These are phyloP conservation scores for Lyophyllum semitale DNA, from an alignment of 768 basidiomycete species.

Conservation along the genomic window DNA sequence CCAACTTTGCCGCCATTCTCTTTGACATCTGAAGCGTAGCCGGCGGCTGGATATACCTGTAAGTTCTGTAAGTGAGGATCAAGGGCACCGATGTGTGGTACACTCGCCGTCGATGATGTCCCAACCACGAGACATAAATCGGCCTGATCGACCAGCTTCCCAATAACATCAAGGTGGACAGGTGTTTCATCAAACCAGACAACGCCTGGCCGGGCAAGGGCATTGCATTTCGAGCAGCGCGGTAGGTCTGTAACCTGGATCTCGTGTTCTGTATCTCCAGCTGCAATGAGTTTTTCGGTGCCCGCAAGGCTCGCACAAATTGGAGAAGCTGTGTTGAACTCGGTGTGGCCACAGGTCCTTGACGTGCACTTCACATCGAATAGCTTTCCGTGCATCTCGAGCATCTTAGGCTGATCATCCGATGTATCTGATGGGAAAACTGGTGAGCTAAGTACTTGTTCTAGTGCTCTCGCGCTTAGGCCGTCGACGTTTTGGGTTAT, in stretches of 20 bases:
- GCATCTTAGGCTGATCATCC: constrained; percentile 26
- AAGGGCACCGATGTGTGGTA: neutral
- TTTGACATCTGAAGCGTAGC: constrained; percentile 34
- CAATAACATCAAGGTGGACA: constrained; percentile 38
- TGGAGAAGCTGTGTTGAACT: constrained; percentile 42
- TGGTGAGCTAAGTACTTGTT: constrained; percentile 20
- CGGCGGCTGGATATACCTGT: constrained; percentile 48
- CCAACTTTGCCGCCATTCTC: constrained; percentile 40
- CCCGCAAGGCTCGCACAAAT: constrained; percentile 46
- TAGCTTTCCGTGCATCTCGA: constrained; percentile 67
- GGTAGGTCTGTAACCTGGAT: constrained; percentile 44
- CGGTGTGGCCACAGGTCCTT: constrained; percentile 36
- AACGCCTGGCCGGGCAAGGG: constrained; percentile 51
- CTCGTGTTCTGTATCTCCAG: constrained; percentile 32
- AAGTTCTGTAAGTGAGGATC: neutral
- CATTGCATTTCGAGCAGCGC: constrained; percentile 42
- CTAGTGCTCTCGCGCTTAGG: constrained; percentile 42
- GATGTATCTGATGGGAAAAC: neutral
- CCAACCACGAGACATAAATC: constrained; percentile 59
- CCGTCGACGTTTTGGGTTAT: constrained; percentile 70
- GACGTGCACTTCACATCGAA: constrained; percentile 56
- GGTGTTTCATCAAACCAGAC: constrained; percentile 61
- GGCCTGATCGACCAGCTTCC: constrained; percentile 40
- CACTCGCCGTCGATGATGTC: constrained; percentile 29
- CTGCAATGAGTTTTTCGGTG: constrained; percentile 41